phyloP scores from a whole-genome alignment of 495 filamentous ascomycete genomes.

The Aspergillus affinis region DNA sequence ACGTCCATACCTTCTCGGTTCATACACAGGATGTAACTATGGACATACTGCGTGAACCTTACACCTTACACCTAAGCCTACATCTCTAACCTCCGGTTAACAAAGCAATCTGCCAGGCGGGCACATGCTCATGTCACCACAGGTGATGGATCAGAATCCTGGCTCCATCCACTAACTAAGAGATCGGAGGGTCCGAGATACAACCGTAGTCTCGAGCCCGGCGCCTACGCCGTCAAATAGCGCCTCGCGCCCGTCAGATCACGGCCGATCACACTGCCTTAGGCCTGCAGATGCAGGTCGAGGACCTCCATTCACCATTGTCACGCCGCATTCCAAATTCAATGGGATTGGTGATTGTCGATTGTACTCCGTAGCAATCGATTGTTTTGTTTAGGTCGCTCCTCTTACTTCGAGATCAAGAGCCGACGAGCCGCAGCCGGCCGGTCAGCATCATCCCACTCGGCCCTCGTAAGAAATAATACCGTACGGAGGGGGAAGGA shows the following conservation, averaged over 20 bases:
- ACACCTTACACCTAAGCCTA: not conserved
- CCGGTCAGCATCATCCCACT: not conserved
- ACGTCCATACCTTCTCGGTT: too few species aligned
- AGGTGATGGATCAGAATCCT: conserved; percentile 10
- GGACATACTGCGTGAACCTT: too few species aligned
- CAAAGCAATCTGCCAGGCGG: not conserved
- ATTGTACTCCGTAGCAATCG: too few species aligned
- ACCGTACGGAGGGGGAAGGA: not conserved
- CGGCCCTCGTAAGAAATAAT: not conserved
- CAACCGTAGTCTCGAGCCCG: conserved; percentile 7
- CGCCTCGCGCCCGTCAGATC: conserved; percentile 9
- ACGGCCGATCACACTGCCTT: conserved; percentile 3
- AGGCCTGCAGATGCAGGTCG: not conserved
- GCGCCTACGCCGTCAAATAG: conserved; percentile 7
- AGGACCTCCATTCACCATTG: not conserved
- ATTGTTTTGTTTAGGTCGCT: too few species aligned
- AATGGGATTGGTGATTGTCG: not conserved
- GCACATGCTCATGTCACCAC: conserved; percentile 12
- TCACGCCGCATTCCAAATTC: not conserved
- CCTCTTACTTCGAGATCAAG: too few species aligned
- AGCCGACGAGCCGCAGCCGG: not conserved
- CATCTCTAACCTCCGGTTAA: too few species aligned
- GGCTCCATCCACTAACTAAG: not conserved
- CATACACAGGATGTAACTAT: too few species aligned
- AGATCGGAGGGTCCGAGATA: conserved; percentile 21